Conservation (phyloP, 306 rosid genomes). For the Pyrus pyrifolia region DNA sequence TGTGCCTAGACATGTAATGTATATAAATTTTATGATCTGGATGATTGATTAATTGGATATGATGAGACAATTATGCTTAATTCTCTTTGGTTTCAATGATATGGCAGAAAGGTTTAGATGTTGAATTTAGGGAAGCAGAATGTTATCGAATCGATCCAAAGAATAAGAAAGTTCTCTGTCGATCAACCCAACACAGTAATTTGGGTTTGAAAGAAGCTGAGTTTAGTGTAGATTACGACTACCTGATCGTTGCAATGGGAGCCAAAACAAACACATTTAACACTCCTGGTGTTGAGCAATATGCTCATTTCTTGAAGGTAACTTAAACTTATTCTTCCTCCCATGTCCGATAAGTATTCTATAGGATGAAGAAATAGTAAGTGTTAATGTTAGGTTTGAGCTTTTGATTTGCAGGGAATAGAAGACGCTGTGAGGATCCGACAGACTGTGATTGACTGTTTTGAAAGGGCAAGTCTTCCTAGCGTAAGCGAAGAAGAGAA, state of each 20-base stretch:
- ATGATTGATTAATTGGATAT: neutral
- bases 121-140: conserved; percentile 54
- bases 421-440: conserved; percentile 85
- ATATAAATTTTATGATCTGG: neutral
- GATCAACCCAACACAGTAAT: conserved; percentile 37
- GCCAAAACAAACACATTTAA: conserved; percentile 76
- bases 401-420: conserved; percentile 51
- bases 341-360: neutral
- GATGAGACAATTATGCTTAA: neutral
- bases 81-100: neutral
- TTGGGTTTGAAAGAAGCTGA: conserved; percentile 45
- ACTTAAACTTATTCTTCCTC: neutral
- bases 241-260: conserved; percentile 57
- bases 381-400: neutral
- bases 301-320: conserved; percentile 79
- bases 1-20: too few species aligned
- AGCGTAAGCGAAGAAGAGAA: conserved; percentile 62
- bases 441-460: conserved; percentile 58
- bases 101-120: conserved; percentile 44
- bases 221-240: conserved; percentile 63
- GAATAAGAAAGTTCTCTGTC: conserved; percentile 49
- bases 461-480: conserved; percentile 72
- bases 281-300: conserved; percentile 76
- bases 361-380: neutral
- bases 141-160: conserved; percentile 65